Percentiles rank a stretch among this genome's conserved stretches.
phyloP scores from a whole-genome alignment of 495 filamentous ascomycete genomes.

The Xylaria acuta region DNA sequence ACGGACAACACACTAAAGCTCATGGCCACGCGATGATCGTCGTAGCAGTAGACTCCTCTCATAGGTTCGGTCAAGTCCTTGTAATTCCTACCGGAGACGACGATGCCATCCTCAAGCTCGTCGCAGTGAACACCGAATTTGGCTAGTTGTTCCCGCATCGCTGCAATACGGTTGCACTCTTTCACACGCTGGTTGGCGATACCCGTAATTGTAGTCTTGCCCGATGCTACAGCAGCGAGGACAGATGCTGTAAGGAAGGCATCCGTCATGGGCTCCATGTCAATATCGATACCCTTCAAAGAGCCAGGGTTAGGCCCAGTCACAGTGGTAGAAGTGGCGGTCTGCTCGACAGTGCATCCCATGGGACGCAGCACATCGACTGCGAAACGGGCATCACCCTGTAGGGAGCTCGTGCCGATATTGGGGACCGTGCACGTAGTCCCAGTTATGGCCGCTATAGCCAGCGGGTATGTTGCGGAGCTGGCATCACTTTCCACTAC shows the following conservation, averaged over 20 bases:
- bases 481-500: slow-evolving; percentile 96
- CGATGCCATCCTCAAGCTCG: slow-evolving; percentile 91
- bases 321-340: slow-evolving; percentile 86
- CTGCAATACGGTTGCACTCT: slow-evolving; percentile 95
- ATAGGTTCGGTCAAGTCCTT: slow-evolving; percentile 64
- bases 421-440: slow-evolving; percentile 96
- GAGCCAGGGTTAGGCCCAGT: slow-evolving; percentile 79
- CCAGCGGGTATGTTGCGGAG: slow-evolving; percentile 95
- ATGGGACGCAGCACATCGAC: slow-evolving; percentile 89
- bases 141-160: slow-evolving; percentile 95
- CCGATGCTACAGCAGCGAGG: slow-evolving; percentile 87
- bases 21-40: slow-evolving; percentile 98
- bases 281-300: slow-evolving; percentile 74
- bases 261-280: slow-evolving; percentile 99
- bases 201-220: slow-evolving; percentile 84
- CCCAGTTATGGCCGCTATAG: slow-evolving; percentile 92
- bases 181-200: slow-evolving; percentile 99
- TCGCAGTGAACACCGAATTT: slow-evolving; percentile 91
- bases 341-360: slow-evolving; percentile 91
- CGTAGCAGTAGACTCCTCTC: slow-evolving; percentile 86
- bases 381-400: slow-evolving; percentile 95
- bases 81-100: slow-evolving; percentile 73
- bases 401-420: slow-evolving; percentile 88
- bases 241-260: slow-evolving; percentile 95
- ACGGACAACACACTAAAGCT: slow-evolving; percentile 92